Evolutionary conservation across 192 early-diverging fungal species (phyloP).

Genomic region (Podila verticillata): DNA sequence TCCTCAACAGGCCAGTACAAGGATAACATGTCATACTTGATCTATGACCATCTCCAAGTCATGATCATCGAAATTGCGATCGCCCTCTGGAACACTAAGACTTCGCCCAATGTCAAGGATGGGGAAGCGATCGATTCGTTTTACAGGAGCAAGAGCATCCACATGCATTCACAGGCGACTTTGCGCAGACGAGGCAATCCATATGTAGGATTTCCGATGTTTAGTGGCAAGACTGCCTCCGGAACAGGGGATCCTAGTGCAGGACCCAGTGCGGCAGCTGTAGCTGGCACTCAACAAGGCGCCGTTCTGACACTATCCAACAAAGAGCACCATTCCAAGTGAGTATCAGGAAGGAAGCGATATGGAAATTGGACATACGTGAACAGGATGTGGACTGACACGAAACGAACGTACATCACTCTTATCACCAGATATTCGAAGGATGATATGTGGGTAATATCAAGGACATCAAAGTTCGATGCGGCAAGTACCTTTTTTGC

Average conservation of each 20-base stretch:
- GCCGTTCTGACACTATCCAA: slow-evolving; percentile 34
- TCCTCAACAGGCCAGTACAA: slow-evolving; percentile 43
- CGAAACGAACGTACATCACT: too few species aligned
- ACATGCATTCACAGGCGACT: slow-evolving; percentile 24
- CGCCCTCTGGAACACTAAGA: slow-evolving; percentile 39
- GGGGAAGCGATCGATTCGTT: slow-evolving; percentile 9
- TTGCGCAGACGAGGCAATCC: slow-evolving; percentile 15
- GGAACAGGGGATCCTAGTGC: neutral
- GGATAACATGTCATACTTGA: slow-evolving; percentile 49
- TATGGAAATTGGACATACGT: too few species aligned
- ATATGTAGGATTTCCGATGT: slow-evolving; percentile 34
- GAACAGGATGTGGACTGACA: too few species aligned
- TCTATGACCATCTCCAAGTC: slow-evolving; percentile 58
- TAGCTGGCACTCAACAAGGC: slow-evolving; percentile 16
- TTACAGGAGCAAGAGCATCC: slow-evolving; percentile 23
- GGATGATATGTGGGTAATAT: slow-evolving; percentile 64
- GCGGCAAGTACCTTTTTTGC: slow-evolving; percentile 55
- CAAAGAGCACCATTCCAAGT: slow-evolving; percentile 58
- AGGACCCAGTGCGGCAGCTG: slow-evolving; percentile 1
- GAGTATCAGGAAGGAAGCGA: neutral
- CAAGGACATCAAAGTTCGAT: slow-evolving; percentile 51
- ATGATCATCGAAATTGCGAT: slow-evolving; percentile 50
- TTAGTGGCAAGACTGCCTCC: neutral
- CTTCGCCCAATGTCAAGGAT: slow-evolving; percentile 18
- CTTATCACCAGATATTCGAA: slow-evolving; percentile 12